Evolutionary conservation across 1,284 basidiomycete genomes (phyloP).

Genomic region (Veloboletus limbatus): DNA sequence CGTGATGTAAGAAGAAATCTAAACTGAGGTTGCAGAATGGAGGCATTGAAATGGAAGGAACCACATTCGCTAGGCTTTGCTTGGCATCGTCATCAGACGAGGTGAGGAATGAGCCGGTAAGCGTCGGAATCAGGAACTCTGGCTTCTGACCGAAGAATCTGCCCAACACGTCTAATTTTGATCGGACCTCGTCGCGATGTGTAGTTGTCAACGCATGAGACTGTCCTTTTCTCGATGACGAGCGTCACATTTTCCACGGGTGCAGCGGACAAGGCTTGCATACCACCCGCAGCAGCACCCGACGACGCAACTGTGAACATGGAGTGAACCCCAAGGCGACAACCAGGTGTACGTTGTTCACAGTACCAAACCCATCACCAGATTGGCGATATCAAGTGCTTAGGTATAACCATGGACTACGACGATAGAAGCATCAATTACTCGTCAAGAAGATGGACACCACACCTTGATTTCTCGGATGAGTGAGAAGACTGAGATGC

Average conservation of each 20-base stretch:
- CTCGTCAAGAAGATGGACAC: slow-evolving; percentile 25
- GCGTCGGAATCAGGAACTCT: slow-evolving; percentile 1
- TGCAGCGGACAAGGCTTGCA: slow-evolving; percentile 70
- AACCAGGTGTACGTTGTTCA: slow-evolving; percentile 66
- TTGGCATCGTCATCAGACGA: slow-evolving; percentile 7
- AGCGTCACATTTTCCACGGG: slow-evolving; percentile 75
- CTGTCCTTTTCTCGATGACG: slow-evolving; percentile 59
- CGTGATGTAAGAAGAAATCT: slow-evolving; percentile 2
- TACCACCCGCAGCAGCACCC: slow-evolving; percentile 65
- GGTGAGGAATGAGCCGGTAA: slow-evolving; percentile 2
- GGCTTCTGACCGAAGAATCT: slow-evolving; percentile 9
- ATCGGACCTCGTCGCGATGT: slow-evolving; percentile 32
- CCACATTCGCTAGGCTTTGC: slow-evolving; percentile 2
- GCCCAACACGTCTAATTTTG: no score
- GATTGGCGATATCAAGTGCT: slow-evolving; percentile 77
- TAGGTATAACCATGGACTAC: slow-evolving; percentile 65
- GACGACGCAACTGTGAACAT: slow-evolving; percentile 56
- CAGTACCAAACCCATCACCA: slow-evolving; percentile 59
- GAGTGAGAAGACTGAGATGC: slow-evolving; percentile 54
- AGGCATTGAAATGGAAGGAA: slow-evolving; percentile 5
- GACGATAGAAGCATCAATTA: slow-evolving; percentile 6
- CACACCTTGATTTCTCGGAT: slow-evolving; percentile 69
- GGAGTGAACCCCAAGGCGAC: slow-evolving; percentile 42
- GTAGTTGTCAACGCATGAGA: slow-evolving; percentile 62
- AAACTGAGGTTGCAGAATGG: slow-evolving; percentile 2